Conservation (phyloP, 108 stramenopile species). For the Chaetoceros tenuissimus region DNA sequence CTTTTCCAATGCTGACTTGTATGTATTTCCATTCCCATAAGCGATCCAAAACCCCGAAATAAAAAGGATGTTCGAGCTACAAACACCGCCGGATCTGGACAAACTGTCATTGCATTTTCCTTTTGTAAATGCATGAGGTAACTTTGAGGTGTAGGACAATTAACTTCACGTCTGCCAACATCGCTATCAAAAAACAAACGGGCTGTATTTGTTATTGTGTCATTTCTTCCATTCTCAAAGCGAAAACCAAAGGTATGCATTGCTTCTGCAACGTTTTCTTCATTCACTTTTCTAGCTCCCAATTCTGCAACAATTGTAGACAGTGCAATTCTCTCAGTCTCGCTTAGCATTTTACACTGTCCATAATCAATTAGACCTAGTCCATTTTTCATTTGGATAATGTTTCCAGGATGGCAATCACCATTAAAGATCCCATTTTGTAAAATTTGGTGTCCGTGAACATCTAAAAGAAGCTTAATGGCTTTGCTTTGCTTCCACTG, state of each 20-base stretch:
- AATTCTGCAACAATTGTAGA: constrained; percentile 41
- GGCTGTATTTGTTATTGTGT: constrained; percentile 40
- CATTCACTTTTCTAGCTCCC: constrained; percentile 9
- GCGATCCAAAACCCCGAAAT: constrained; percentile 48
- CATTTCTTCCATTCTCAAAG: constrained; percentile 26
- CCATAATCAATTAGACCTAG: constrained; percentile 74
- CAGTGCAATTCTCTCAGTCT: constrained; percentile 39
- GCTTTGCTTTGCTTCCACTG: constrained; percentile 22
- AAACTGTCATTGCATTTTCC: constrained; percentile 41
- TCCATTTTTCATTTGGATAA: constrained; percentile 37
- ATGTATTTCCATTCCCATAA: constrained; percentile 36
- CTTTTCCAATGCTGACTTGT: constrained; percentile 43
- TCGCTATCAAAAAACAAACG: constrained; percentile 62
- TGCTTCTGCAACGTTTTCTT: constrained; percentile 25
- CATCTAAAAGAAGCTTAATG: constrained; percentile 46
- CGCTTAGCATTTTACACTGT: constrained; percentile 36
- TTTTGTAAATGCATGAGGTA: constrained; percentile 42
- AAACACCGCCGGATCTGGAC: constrained; percentile 64
- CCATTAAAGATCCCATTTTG: constrained; percentile 53
- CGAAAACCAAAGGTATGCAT: constrained; percentile 62
- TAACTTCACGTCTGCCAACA: constrained; percentile 23
- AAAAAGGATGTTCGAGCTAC: constrained; percentile 57
- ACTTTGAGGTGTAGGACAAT: constrained; percentile 55
- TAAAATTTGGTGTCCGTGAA: constrained; percentile 68
- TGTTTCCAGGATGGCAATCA: constrained; percentile 54